Percentiles rank a stretch among this genome's conserved stretches.
These are phyloP conservation scores for Moniliophthora roreri DNA, from an alignment of 1,284 basidiomycete species.

Conservation along the genomic window DNA sequence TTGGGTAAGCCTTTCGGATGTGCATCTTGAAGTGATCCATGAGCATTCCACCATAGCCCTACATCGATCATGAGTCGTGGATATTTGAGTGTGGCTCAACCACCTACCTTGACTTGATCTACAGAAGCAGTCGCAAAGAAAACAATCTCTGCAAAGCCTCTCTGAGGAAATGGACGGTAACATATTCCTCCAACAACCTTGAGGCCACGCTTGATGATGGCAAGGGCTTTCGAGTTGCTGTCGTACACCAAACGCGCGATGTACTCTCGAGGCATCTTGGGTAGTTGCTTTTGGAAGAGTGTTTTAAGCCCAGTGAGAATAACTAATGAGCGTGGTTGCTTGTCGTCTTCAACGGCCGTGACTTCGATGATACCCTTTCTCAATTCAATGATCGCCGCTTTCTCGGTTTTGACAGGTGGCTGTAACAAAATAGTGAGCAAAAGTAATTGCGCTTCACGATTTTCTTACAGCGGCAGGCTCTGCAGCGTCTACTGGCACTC, in stretches of 20 bases:
- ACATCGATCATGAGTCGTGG: conserved; percentile 12
- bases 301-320: conserved; percentile 95
- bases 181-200: conserved; percentile 99
- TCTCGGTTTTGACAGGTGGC: conserved; percentile 61
- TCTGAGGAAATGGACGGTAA: conserved; percentile 93
- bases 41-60: conserved; percentile 98
- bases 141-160: conserved; percentile 97
- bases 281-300: conserved; percentile 95
- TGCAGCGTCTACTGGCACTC: conserved; percentile 73
- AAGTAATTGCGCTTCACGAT: conserved; percentile 45
- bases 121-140: conserved; percentile 98
- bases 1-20: conserved; percentile 75
- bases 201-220: conserved; percentile 93
- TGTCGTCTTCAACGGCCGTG: conserved; percentile 85
- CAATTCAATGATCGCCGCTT: conserved; percentile 83
- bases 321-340: conserved; percentile 73
- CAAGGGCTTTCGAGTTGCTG: conserved; percentile 87
- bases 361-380: conserved; percentile 85
- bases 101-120: conserved; percentile 93
- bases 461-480: conserved; percentile 40
- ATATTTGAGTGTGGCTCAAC: not conserved
- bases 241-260: conserved; percentile 97
- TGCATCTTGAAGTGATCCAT: conserved; percentile 99
- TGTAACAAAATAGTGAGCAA: conserved; percentile 23
- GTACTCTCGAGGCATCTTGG: conserved; percentile 99